Conservation (phyloP, 1,284 basidiomycete species). For the Cryptococcus sp. region DNA sequence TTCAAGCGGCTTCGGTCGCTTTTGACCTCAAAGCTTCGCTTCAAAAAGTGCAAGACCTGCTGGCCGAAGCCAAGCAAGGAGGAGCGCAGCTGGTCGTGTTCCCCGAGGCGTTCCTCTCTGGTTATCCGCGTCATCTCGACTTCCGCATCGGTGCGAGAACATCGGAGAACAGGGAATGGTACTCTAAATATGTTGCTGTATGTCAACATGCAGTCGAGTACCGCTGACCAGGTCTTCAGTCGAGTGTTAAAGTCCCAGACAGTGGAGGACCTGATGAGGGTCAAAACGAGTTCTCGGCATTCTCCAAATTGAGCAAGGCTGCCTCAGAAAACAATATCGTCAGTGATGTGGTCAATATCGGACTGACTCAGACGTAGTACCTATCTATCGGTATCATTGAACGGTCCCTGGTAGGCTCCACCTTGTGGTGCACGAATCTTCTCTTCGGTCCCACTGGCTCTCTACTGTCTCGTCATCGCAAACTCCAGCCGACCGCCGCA, state of each 20-base stretch:
- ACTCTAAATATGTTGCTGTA: conserved; percentile 53
- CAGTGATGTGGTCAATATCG: conserved; percentile 1
- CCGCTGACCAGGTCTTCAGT: conserved; percentile 8
- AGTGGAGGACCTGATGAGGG: conserved; percentile 14
- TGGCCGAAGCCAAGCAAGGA: conserved; percentile 60
- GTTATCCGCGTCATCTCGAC: conserved; percentile 47
- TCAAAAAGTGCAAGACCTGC: conserved; percentile 61
- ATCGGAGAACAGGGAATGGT: conserved; percentile 40
- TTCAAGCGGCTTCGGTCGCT: conserved; percentile 49
- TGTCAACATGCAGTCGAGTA: conserved; percentile 7
- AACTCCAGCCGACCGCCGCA: conserved; percentile 68
- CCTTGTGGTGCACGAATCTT: conserved; percentile 69
- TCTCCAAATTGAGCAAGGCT: conserved; percentile 26
- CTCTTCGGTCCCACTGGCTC: conserved; percentile 65
- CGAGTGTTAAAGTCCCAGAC: conserved; percentile 22
- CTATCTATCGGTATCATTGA: conserved; percentile 71
- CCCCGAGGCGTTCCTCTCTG: conserved; percentile 65
- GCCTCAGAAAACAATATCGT: conserved; percentile 17
- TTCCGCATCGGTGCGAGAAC: conserved; percentile 37
- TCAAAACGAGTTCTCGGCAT: conserved; percentile 21
- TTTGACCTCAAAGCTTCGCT: conserved; percentile 62
- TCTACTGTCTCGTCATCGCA: conserved; percentile 67
- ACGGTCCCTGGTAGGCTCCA: conserved; percentile 60
- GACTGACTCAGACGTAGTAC: conserved; percentile 50
- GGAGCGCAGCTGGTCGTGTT: conserved; percentile 65